Evolutionary conservation across 1,139 yeast species (phyloP), one percentile per base, ranked within the genome.

Genomic region (Pneumocystis carinii): DNA sequence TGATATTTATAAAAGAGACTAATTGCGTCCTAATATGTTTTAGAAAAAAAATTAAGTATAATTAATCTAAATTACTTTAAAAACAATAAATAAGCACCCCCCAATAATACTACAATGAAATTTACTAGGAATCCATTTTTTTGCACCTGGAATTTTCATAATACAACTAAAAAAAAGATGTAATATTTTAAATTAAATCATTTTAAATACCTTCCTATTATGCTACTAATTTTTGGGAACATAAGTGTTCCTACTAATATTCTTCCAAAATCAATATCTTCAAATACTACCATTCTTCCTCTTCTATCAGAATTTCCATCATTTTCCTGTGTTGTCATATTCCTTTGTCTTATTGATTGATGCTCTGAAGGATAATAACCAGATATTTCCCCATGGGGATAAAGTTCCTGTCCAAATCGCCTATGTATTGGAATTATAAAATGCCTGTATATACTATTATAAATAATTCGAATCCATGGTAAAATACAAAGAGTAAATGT

Each of bases 201-300:
- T 12, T 19, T 24, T 48, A 19, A 48, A 48, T 48, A 48, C 55
- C 32, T 48, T 12, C 62, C 61, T 14, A 57, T 48, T 38, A 58
- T 29, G 14, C 57, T 42, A 17, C 63, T 59, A 24, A 63, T 39
- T 32, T 61, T 61, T 27, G 64, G 64, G 6, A 63, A 41, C 35
- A 63, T 48, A 38, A 63, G 48, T 0, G 64, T 61, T 27, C 64
- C 64, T 24, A 63, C 64, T 35, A 63, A 42, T 4, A 61, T 56
- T 56, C 64, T 39, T 41, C 61, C 64, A 29, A 63, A 37, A 36
- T 48, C 59, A n/a, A 63, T 60, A 24, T 62, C 64, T 29, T 63
- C 64, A 24, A 63, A 48, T 19, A 48, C 56, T 5, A 63, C 42
- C 64, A 62, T 61, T 32, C 64, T 59, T 27, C 62, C 64, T 24